Percentiles rank a stretch among this genome's conserved stretches.
Evolutionary conservation across 73 alveolate species (phyloP).

Genomic region (Tetrahymena elliotti): DNA sequence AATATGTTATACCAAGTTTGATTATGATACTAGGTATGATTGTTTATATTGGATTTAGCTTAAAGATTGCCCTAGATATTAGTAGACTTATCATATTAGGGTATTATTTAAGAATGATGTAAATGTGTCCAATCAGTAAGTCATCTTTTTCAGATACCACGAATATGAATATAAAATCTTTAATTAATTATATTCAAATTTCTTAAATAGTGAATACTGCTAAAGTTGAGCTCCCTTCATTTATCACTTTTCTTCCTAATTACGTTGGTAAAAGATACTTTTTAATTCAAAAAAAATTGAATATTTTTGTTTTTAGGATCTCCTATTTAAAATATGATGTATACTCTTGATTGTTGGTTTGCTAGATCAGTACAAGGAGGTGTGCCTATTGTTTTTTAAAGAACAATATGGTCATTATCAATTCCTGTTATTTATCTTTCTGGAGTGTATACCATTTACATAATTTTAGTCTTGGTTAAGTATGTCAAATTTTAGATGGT

Average conservation of each 20-base stretch:
- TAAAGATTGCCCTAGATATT: neutral
- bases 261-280: neutral
- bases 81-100: neutral
- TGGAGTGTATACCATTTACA: neutral
- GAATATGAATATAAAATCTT: neutral
- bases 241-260: neutral
- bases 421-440: constrained; percentile 12
- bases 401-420: constrained; percentile 22
- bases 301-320: neutral
- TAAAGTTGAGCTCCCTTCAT: neutral
- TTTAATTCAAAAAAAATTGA: too few species aligned
- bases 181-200: neutral
- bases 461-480: neutral
- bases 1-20: neutral
- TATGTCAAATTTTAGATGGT: neutral
- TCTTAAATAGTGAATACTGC: neutral
- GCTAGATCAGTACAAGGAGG: neutral
- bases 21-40: neutral
- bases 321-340: constrained; percentile 20
- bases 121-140: neutral
- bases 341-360: constrained; percentile 23
- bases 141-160: neutral
- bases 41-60: neutral
- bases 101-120: neutral
- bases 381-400: neutral